Conservation (phyloP, 257 asterid genomes). For the Solanum corneliomulleri region DNA sequence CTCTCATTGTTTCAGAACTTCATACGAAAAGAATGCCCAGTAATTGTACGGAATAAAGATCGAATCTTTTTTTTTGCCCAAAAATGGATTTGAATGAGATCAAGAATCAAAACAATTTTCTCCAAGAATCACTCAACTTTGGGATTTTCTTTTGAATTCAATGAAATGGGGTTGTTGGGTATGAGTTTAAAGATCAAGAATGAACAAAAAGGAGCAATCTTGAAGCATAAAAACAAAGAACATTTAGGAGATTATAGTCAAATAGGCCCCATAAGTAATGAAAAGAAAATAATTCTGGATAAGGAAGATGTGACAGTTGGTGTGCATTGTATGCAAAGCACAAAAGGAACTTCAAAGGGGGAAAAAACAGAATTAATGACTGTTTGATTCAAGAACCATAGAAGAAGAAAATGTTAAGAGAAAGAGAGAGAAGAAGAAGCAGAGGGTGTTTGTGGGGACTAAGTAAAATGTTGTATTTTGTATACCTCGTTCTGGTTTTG, state of each 20-base stretch:
- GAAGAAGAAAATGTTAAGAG: neutral
- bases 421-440: neutral
- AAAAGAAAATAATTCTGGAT: conserved; percentile 15
- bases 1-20: conserved; percentile 77
- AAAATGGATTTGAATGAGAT: neutral
- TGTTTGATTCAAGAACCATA: neutral
- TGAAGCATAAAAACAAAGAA: neutral
- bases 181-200: neutral
- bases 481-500: conserved; percentile 40
- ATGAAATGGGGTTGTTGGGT: neutral
- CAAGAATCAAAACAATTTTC: neutral
- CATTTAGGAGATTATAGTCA: neutral
- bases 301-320: conserved; percentile 15
- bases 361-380: conserved; percentile 13
- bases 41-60: conserved; percentile 8
- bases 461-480: conserved; percentile 6
- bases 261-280: conserved; percentile 6
- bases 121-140: neutral
- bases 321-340: conserved; percentile 18
- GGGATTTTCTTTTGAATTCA: conserved; percentile 2
- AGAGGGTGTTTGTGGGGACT: neutral
- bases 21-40: conserved; percentile 16
- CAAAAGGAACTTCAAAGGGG: neutral
- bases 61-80: conserved; percentile 7
- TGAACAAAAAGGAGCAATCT: neutral